A percentile compares a stretch with the other conserved stretches of the same genome.
phyloP scores from a whole-genome alignment of 2,329 filamentous ascomycete species.

The Xylariaceae sp. region DNA sequence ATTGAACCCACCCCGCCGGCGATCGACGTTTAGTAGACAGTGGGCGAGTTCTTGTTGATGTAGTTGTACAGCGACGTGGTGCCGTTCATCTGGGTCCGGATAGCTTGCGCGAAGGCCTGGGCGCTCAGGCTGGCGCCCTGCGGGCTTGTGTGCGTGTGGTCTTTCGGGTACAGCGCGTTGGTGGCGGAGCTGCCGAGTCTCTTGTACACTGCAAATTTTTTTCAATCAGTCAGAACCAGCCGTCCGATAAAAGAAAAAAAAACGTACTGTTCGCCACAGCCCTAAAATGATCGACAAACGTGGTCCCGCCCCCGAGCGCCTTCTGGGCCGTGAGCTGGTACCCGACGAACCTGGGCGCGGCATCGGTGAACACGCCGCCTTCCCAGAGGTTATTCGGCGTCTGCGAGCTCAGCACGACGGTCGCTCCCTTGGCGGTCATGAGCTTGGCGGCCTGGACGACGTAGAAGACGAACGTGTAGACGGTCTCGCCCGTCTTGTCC shows the following conservation, averaged over 20 bases:
- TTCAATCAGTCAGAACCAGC: neutral
- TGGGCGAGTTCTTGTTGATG: constrained; percentile 14
- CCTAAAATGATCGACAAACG: constrained; percentile 53
- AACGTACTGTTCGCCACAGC: constrained; percentile 41
- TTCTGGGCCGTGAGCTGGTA: constrained; percentile 34
- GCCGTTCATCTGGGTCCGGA: constrained; percentile 23
- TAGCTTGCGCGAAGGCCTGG: constrained; percentile 51
- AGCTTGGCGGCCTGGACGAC: constrained; percentile 24
- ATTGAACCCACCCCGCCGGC: neutral
- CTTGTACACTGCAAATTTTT: constrained; percentile 33
- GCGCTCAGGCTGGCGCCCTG: constrained; percentile 48
- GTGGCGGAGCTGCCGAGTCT: constrained; percentile 40
- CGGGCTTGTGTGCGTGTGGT: constrained; percentile 57
- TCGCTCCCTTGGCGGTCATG: constrained; percentile 49
- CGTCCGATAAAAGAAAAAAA: neutral
- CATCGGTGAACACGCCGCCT: constrained; percentile 42
- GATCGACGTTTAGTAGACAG: constrained; percentile 11
- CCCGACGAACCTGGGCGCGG: constrained; percentile 48
- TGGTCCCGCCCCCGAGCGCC: constrained; percentile 27
- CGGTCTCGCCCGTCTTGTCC: constrained; percentile 26
- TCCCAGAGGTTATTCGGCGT: constrained; percentile 62
- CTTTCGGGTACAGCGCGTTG: constrained; percentile 48
- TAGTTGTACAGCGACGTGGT: constrained; percentile 20
- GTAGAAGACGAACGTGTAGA: constrained; percentile 30
- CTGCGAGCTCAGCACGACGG: constrained; percentile 52